Base-by-base conservation (phyloP, 2,329 filamentous ascomycete genomes). In the Dothiorella sarmentorum region DNA sequence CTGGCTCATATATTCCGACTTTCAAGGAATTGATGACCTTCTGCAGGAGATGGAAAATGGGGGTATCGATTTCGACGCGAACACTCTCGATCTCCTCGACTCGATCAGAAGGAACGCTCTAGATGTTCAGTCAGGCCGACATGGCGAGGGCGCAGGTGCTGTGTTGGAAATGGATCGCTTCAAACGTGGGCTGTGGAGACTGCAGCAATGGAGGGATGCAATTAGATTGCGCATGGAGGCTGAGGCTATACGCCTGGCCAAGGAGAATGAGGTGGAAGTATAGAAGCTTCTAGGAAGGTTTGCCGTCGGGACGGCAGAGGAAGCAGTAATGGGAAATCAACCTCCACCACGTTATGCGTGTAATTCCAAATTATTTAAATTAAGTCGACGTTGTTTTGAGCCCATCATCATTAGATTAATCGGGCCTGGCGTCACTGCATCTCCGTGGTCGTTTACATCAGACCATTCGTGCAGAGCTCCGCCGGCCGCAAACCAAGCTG, bases 41-140 rank as follows among this genome's bases (percentile, higher is more conserved):
- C 73, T 90, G 4, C 76, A 80, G 40, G 86, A 90, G 72, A 89
- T 90, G 87, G 80, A 82, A 38, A 75, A 80, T 31, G 80, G 81
- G 1, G 86, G 86, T 0, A 74, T 89, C 4, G 79, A 80, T 47
- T 83, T 82, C 60, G 80, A 88, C 63, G 62, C 65, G 10, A 70
- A 71, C 20, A 84, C 82, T 0, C 67, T 77, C 11, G 60, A 63
- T 2, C 45, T 79, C 4, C 62, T 80, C 0, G 66, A 73, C 13
- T 55, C 59, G 2, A 72, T 79, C 5, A 61, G 73, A 7, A 58
- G 60, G 9, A 66, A 73, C 47, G 63, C 63, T 29, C 42, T 63
- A 1, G 56, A 63, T 26, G 69, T 67, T 6, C 47, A 56, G 7
- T 58, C 59, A 4, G 72, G 73, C 0, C 40, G 60, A 5, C 52